Conservation (phyloP, 1,284 basidiomycete genomes). For the Stygiomarasmius scandens region DNA sequence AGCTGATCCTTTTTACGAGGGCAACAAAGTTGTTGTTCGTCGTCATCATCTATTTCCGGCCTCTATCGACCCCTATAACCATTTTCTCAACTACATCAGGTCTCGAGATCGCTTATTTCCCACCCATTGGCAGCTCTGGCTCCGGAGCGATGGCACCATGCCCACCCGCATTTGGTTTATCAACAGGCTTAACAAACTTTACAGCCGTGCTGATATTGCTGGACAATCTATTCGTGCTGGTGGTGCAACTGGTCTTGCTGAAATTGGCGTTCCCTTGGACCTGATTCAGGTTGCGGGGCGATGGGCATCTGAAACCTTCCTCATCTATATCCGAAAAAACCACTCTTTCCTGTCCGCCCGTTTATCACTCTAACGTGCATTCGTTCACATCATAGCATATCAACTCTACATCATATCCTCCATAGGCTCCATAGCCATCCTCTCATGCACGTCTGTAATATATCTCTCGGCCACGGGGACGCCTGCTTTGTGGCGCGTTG, state of each 20-base stretch:
- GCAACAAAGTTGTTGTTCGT: not conserved
- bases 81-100: conserved; percentile 10
- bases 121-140: conserved; percentile 16
- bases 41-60: not conserved
- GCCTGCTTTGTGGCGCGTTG: no score
- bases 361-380: not conserved
- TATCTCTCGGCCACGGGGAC: no score
- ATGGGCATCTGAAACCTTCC: conserved; percentile 5
- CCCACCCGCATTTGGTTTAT: conserved; percentile 26
- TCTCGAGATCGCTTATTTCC: conserved; percentile 15
- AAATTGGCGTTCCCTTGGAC: not conserved
- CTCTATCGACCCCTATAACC: not conserved
- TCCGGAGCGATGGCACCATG: conserved; percentile 14
- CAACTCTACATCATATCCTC: no score
- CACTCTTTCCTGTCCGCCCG: not conserved
- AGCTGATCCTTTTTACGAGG: conserved; percentile 5
- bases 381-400: no score
- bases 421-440: no score
- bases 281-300: not conserved
- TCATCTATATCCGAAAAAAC: conserved; percentile 4
- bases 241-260: conserved; percentile 6
- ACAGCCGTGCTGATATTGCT: not conserved
- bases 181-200: conserved; percentile 1
- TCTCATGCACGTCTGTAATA: no score
- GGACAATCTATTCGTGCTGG: conserved; percentile 8